Conservation (phyloP, 1,139 yeast species). For the Candida sanyaensis region DNA sequence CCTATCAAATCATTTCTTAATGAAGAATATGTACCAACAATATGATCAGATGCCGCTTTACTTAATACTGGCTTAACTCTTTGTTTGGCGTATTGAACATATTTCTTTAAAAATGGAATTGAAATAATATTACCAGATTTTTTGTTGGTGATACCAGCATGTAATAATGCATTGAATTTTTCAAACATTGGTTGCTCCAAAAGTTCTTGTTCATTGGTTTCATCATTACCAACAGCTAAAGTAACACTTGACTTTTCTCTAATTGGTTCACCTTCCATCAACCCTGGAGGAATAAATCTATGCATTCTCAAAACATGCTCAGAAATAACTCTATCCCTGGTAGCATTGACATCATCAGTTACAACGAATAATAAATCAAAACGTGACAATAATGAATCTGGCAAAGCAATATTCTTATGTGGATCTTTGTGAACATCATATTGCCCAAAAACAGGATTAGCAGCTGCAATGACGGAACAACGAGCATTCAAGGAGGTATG, state of each 20-base stretch:
- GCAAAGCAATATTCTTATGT: conserved; percentile 92
- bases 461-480: conserved; percentile 97
- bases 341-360: conserved; percentile 90
- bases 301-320: conserved; percentile 97
- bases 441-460: conserved; percentile 97
- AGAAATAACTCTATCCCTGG: conserved; percentile 81
- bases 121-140: conserved; percentile 67
- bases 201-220: conserved; percentile 48
- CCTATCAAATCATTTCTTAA: conserved; percentile 81
- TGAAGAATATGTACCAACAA: conserved; percentile 77
- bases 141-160: conserved; percentile 68
- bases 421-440: conserved; percentile 97
- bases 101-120: conserved; percentile 86
- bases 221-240: conserved; percentile 78
- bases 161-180: conserved; percentile 79
- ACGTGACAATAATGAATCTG: conserved; percentile 95
- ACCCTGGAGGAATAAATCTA: conserved; percentile 84
- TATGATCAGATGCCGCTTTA: conserved; percentile 75
- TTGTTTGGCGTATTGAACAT: conserved; percentile 91
- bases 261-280: conserved; percentile 91
- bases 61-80: conserved; percentile 83
- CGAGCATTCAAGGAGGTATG: conserved; percentile 96
- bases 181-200: conserved; percentile 68
- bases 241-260: conserved; percentile 73
- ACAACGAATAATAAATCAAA: conserved; percentile 94